Base-by-base conservation (phyloP, 2,329 filamentous ascomycete species). In the Paecilomyces sp. region DNA sequence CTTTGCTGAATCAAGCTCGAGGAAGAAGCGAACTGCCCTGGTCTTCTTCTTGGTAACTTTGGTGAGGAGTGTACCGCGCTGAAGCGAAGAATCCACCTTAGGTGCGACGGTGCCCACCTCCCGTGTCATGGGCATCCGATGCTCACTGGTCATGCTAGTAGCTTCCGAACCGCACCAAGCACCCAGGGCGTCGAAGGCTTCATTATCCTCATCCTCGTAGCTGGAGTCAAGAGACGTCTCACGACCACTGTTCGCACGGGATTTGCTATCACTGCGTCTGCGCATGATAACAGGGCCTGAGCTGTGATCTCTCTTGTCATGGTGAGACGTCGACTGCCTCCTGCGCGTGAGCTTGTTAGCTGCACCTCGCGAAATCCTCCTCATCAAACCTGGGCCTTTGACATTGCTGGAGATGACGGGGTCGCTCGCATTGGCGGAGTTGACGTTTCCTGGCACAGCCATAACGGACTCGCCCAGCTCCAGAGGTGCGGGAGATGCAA, bases 241-340 rank as follows among this genome's bases (percentile, higher is more conserved):
- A 47, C 64, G 60, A 60, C 81, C 81, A 34, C 30, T 87, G 84
- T 33, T 84, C 7, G 82, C 81, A 6, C 88, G 88, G 64, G 85
- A 90, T 74, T 90, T 94, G 78, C 92, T 96, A 74, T 95, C 92
- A 74, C 92, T 97, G 65, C 92, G 87, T 60, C 91, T 84, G 63
- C 93, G 87, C 74, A 96, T 85, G 57, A 96, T 89, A 59, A 92
- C 89, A 1, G 94, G 94, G 0, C 94, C 94, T 28, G 92, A 88
- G 71, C 92, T 97, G 62, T 90, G 88, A 70, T 97, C 92, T 51
- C 92, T 87, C 71, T 88, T 91, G 62, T 87, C 86, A 22, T 89
- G 85, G 53, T 89, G 84, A 0, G 88, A 88, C 2, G 90, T 92
- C 15, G 91, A 95, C 62, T 89, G 88, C 62, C 92, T 84, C 63